Evolutionary conservation across 148 eudicot species (phyloP), one percentile per base, ranked within the genome.

Genomic region (Oxyria digyna): DNA sequence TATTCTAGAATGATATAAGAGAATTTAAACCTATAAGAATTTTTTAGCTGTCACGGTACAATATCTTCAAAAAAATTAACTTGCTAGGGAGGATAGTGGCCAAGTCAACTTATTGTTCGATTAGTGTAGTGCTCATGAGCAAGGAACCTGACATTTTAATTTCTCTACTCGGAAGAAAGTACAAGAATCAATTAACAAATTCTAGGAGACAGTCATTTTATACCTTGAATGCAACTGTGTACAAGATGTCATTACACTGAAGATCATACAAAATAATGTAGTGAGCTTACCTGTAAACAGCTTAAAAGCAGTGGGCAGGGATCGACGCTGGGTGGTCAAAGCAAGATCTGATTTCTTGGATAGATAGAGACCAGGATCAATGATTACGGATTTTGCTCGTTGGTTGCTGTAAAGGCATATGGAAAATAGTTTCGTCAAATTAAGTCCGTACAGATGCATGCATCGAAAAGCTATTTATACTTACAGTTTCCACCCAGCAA

Each of bases 361-460:
- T 67, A 91, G 76, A 70, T 95, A 91, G 15, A 95, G 91, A 6
- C 85, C 99, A 37, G 99, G 99, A 80, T 95, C 99, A 64, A 95
- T 79, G 38, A 88, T 81, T 59, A 95, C 84, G 31, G 97, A 80
- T 76, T 78, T 91, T 70, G 89, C 99, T 77, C 99, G 85, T 74
- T 95, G 91, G 76, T 85, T 88, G 83, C 99, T 95, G 83, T 73
- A 78, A 23, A 73, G 29, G 20, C 40, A 14, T 14, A 69, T 11
- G n/a, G 12, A 65, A 41, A 18, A 35, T 31, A 33, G 31, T 54
- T 5, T 37, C 32, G 20, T 13, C 43, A 38, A 3, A 38, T 35
- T 20, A 8, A 18, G 1, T 38, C 8, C 9, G 13, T 18, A 41
- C 27, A 35, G 31, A 35, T n/a, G 46, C 20, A 67, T 37, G 42